These are phyloP conservation scores for Pterocarpus santalinus DNA, from an alignment of 306 rosid genomes.

Conservation along the genomic window DNA sequence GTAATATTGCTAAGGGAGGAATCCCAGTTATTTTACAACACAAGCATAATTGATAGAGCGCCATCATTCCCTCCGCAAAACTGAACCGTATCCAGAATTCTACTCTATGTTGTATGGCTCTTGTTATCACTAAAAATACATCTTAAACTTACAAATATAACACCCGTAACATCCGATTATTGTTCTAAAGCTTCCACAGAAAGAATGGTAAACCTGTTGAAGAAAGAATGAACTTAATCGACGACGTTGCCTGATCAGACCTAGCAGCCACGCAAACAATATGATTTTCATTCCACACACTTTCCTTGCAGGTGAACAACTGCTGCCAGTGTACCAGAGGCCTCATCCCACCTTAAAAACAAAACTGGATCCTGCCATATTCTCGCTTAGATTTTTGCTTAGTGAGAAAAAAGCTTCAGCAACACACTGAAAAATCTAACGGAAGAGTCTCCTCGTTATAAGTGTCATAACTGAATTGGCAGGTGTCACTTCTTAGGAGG, in stretches of 20 bases:
- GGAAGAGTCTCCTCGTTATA: conserved; percentile 36
- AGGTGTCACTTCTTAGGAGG: conserved; percentile 59
- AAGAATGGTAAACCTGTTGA: conserved; percentile 54
- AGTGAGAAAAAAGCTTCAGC: conserved; percentile 7
- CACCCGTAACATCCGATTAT: conserved; percentile 37
- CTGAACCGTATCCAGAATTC: conserved; percentile 42
- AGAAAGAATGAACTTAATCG: conserved; percentile 54
- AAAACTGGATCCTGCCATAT: conserved; percentile 28
- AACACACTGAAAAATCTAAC: conserved; percentile 15
- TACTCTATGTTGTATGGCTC: conserved; percentile 20
- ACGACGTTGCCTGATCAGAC: conserved; percentile 38
- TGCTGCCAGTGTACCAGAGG: conserved; percentile 34
- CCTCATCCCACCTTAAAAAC: conserved; percentile 42
- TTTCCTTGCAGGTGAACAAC: conserved; percentile 24
- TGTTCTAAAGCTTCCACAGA: conserved; percentile 50
- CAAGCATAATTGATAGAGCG: conserved; percentile 30
- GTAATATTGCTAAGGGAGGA: conserved; percentile 31
- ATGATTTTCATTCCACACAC: conserved; percentile 23
- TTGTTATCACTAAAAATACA: conserved; percentile 48
- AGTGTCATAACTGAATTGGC: conserved; percentile 43
- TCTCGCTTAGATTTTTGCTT: conserved; percentile 25
- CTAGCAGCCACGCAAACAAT: conserved; percentile 24
- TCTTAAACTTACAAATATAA: conserved; percentile 42
- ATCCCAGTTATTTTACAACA: conserved; percentile 47
- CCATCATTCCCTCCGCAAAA: conserved; percentile 40